A percentile compares a stretch with the other conserved stretches of the same genome.
These are phyloP conservation scores for Podospora sp. DNA, from an alignment of 495 filamentous ascomycete genomes.

Conservation along the genomic window DNA sequence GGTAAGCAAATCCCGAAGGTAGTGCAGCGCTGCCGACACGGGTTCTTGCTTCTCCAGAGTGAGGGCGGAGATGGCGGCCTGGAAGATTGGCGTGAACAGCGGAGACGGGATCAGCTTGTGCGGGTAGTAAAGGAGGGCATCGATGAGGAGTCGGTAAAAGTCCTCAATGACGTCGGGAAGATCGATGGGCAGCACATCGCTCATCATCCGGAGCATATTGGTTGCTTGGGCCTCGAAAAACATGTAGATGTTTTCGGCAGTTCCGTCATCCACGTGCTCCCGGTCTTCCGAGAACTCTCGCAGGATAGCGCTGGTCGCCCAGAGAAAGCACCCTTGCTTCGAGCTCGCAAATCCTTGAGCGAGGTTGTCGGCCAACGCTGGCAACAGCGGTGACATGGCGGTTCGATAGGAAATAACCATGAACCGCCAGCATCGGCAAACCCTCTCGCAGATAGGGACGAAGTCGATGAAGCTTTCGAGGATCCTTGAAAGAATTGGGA, in stretches of 20 bases:
- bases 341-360: constrained; percentile 81
- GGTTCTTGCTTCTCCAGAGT: constrained; percentile 88
- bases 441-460: constrained; percentile 84
- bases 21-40: constrained; percentile 87
- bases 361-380: constrained; percentile 82
- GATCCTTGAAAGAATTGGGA: constrained; percentile 81
- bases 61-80: constrained; percentile 81
- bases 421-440: constrained; percentile 92
- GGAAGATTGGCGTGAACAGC: constrained; percentile 79
- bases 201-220: constrained; percentile 84
- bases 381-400: constrained; percentile 81
- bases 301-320: constrained; percentile 92
- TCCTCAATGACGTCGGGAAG: constrained; percentile 98
- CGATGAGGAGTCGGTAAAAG: constrained; percentile 89
- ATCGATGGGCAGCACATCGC: constrained; percentile 81
- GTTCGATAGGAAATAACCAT: constrained; percentile 96
- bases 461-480: constrained; percentile 82
- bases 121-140: constrained; percentile 91
- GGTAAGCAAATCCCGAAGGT: constrained; percentile 87
- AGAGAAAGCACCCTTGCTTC: constrained; percentile 93
- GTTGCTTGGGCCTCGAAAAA: constrained; percentile 94
- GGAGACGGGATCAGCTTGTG: constrained; percentile 74
- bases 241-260: constrained; percentile 84
- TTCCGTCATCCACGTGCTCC: constrained; percentile 78
- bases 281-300: constrained; percentile 91